These are phyloP conservation scores for Benincasa hispida DNA, from an alignment of 306 rosid genomes.

Conservation along the genomic window DNA sequence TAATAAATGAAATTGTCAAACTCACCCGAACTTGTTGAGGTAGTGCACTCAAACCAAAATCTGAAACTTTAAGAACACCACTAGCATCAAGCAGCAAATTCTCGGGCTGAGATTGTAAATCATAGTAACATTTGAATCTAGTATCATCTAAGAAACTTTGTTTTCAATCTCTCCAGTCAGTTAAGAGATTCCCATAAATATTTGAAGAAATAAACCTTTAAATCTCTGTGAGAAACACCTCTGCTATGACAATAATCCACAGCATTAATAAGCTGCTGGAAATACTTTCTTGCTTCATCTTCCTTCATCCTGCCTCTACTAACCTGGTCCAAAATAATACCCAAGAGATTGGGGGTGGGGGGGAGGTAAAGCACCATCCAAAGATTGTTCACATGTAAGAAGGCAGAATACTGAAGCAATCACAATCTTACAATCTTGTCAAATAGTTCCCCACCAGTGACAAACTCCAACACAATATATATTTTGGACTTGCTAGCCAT, in stretches of 20 bases:
- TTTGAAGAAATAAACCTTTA: conserved; percentile 28
- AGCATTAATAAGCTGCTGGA: conserved; percentile 11
- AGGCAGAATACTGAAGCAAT: conserved; percentile 1
- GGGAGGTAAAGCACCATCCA: background rate
- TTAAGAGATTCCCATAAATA: background rate
- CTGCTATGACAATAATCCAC: conserved; percentile 13
- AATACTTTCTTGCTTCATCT: conserved; percentile 10
- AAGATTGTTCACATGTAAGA: background rate
- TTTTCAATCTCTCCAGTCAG: background rate
- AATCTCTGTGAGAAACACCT: conserved; percentile 11
- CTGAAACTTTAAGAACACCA: conserved; percentile 10
- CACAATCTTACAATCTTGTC: conserved; percentile 75
- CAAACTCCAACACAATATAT: conserved; percentile 82
- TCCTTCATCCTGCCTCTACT: conserved; percentile 10
- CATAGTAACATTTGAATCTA: conserved; percentile 1
- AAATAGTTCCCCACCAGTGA: conserved; percentile 92
- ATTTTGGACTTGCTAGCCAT: conserved; percentile 94
- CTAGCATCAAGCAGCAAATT: conserved; percentile 11
- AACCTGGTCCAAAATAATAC: conserved; percentile 5
- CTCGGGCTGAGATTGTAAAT: conserved; percentile 25
- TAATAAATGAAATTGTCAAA: background rate
- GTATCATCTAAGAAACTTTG: background rate
- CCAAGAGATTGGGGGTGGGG: background rate
- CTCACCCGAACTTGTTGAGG: conserved; percentile 73
- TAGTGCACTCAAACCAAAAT: conserved; percentile 14